Percentiles rank a stretch among this genome's conserved stretches.
Evolutionary conservation across 768 basidiomycete genomes (phyloP).

Genomic region (Auricularia sp.): DNA sequence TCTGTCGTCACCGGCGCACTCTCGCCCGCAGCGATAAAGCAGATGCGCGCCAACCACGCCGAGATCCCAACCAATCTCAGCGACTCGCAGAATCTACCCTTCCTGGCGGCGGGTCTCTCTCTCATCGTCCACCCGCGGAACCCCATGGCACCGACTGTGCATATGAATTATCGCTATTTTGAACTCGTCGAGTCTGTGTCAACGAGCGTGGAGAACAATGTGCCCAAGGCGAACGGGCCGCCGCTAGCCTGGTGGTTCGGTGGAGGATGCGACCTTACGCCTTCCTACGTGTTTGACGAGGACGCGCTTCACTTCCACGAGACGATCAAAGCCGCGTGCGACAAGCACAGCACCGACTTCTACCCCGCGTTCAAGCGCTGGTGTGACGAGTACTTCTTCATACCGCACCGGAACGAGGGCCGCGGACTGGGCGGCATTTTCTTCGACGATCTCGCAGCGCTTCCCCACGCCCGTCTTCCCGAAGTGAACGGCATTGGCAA

Average conservation of each 20-base stretch:
- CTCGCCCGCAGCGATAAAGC: conserved; percentile 79
- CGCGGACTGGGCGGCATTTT: conserved; percentile 90
- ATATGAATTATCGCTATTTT: conserved; percentile 96
- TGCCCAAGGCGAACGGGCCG: conserved; percentile 32
- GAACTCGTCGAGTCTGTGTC: conserved; percentile 59
- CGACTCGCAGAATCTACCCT: conserved; percentile 58
- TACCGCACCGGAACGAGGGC: conserved; percentile 76
- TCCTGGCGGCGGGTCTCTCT: conserved; percentile 87
- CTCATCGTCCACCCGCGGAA: conserved; percentile 91
- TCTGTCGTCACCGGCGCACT: conserved; percentile 83
- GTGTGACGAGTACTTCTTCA: conserved; percentile 97
- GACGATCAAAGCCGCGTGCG: conserved; percentile 67
- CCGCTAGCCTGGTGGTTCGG: conserved; percentile 97
- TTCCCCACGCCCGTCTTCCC: conserved; percentile 53
- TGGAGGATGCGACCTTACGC: conserved; percentile 90
- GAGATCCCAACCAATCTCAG: conserved; percentile 57
- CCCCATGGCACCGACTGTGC: conserved; percentile 88
- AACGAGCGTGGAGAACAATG: conserved; percentile 19
- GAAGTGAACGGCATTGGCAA: conserved; percentile 16
- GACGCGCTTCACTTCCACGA: conserved; percentile 84
- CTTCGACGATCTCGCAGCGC: conserved; percentile 82
- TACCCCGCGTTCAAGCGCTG: conserved; percentile 82
- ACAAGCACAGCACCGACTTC: conserved; percentile 53
- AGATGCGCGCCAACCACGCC: conserved; percentile 91
- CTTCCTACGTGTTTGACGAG: conserved; percentile 81